Conservation (phyloP, 2,329 filamentous ascomycete genomes). For the Ilyonectria mors-panacis region DNA sequence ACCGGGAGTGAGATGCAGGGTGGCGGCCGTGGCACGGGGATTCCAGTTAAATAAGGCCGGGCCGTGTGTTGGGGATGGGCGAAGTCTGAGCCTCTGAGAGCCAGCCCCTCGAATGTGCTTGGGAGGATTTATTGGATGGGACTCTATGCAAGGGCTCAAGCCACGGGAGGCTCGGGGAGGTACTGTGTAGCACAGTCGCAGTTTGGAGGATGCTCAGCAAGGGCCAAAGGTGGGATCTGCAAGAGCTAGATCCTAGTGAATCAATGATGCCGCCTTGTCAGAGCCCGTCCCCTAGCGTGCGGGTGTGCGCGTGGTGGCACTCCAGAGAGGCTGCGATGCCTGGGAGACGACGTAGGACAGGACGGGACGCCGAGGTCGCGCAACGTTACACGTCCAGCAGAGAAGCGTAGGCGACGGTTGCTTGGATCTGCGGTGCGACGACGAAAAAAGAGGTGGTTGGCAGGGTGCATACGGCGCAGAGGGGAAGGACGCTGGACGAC, state of each 20-base stretch:
- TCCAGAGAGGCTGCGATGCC: conserved; percentile 11
- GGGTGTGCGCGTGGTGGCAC: not conserved
- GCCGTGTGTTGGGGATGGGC: conserved; percentile 36
- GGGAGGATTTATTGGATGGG: conserved; percentile 27
- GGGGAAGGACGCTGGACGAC: not conserved
- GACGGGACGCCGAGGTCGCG: conserved; percentile 28
- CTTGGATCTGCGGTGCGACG: conserved; percentile 20
- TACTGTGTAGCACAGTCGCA: conserved; percentile 1
- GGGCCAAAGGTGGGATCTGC: conserved; percentile 24
- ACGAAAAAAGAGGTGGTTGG: not conserved
- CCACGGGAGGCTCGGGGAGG: conserved; percentile 19
- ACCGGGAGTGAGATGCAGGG: conserved; percentile 30
- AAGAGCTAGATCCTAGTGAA: conserved; percentile 23
- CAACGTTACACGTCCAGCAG: conserved; percentile 46
- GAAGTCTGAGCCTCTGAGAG: conserved; percentile 2
- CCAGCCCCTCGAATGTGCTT: conserved; percentile 23
- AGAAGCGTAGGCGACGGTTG: conserved; percentile 17
- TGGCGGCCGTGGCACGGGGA: conserved; percentile 20
- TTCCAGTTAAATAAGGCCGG: conserved; percentile 43
- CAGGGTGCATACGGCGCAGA: not conserved
- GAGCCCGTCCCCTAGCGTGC: not conserved
- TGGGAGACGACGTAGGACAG: conserved; percentile 30
- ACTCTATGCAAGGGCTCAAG: conserved; percentile 29
- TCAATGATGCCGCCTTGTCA: not conserved
- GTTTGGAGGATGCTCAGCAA: conserved; percentile 7